These are phyloP conservation scores for Annona squamosa DNA, from an alignment of 164 flowering plant species.

Conservation along the genomic window DNA sequence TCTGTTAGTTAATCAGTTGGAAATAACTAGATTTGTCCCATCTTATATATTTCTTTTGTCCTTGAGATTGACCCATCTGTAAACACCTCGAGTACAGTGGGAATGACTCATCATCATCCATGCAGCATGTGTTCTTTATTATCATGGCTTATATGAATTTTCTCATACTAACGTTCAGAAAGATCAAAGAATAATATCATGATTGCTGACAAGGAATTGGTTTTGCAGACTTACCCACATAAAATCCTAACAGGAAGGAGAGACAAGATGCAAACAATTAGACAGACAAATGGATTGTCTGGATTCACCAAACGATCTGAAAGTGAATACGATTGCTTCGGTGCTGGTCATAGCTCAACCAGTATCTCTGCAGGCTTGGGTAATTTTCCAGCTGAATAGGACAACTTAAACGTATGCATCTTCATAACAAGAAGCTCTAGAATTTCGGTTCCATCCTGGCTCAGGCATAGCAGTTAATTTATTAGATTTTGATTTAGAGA, in stretches of 20 bases:
- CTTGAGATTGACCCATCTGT: no score
- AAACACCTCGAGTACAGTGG: background rate
- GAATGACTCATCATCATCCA: background rate
- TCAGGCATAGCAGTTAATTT: background rate
- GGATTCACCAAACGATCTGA: slow-evolving; percentile 92
- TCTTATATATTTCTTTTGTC: no score
- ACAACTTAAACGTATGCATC: background rate
- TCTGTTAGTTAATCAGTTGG: background rate
- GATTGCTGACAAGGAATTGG: slow-evolving; percentile 2
- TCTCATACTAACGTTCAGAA: background rate
- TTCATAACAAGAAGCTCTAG: background rate
- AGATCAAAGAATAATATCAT: background rate
- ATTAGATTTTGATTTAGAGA: background rate
- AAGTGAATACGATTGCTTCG: slow-evolving; percentile 88
- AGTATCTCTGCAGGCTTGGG: slow-evolving; percentile 94
- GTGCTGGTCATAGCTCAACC: slow-evolving; percentile 94
- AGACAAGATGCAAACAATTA: slow-evolving; percentile 67
- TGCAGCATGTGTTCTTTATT: background rate
- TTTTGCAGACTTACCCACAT: slow-evolving; percentile 81
- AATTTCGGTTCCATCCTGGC: background rate
- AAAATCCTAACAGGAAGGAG: slow-evolving; percentile 93
- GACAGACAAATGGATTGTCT: slow-evolving; percentile 85
- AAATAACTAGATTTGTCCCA: no score
- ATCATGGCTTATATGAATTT: background rate
- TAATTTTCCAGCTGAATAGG: slow-evolving; percentile 17